These are phyloP conservation scores for Kurtzmaniella quercitrusa DNA, from an alignment of 1,139 yeast species.

Conservation along the genomic window DNA sequence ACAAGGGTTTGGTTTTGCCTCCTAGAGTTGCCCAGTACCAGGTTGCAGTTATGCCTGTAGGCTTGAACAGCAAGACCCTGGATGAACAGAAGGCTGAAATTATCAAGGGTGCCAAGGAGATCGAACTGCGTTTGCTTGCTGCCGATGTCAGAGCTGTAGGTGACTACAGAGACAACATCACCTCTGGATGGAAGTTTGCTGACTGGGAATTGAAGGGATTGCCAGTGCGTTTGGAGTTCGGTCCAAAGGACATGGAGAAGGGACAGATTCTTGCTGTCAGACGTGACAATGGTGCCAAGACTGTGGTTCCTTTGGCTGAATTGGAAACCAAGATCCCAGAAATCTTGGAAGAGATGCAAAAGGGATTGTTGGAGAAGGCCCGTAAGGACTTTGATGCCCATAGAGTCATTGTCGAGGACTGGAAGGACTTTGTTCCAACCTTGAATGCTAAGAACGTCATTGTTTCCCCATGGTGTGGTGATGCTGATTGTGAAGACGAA, in stretches of 20 bases:
- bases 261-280: constrained; percentile 83
- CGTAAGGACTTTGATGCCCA: constrained; percentile 79
- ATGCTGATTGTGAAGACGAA: constrained; percentile 89
- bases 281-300: constrained; percentile 84
- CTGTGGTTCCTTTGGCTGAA: constrained; percentile 58
- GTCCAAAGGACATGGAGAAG: constrained; percentile 89
- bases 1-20: constrained; percentile 96
- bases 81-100: constrained; percentile 70
- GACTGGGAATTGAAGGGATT: constrained; percentile 97
- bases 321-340: constrained; percentile 67
- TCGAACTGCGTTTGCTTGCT: constrained; percentile 54
- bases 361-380: constrained; percentile 70
- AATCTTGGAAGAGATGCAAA: constrained; percentile 77
- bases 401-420: constrained; percentile 72
- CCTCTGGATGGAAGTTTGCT: constrained; percentile 98
- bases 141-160: constrained; percentile 71
- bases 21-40: constrained; percentile 95
- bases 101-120: constrained; percentile 61
- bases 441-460: constrained; percentile 89
- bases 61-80: constrained; percentile 82
- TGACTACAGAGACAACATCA: constrained; percentile 90
- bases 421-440: constrained; percentile 92
- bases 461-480: constrained; percentile 97
- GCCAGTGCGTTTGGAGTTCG: constrained; percentile 90
- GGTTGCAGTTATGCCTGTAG: constrained; percentile 91